Evolutionary conservation across 768 basidiomycete species (phyloP).

Genomic region (Neoboletus subvelutipes): DNA sequence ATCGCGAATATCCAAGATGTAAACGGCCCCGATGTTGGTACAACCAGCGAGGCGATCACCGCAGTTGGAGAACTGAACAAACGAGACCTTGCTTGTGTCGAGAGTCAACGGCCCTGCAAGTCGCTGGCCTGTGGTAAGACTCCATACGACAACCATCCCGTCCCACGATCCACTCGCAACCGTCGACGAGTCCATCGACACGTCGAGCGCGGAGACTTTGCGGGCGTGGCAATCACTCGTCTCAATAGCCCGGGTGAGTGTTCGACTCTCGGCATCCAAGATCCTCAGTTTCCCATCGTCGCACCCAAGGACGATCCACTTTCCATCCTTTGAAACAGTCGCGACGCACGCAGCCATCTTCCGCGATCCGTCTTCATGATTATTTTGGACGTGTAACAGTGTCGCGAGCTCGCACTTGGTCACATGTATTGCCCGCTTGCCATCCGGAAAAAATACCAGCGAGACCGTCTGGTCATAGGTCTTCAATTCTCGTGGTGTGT

Average conservation of each 20-base stretch:
- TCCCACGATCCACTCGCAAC: conserved; percentile 5
- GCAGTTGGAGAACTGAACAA: not conserved
- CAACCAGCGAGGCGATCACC: not conserved
- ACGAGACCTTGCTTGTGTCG: not conserved
- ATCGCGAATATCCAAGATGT: not conserved
- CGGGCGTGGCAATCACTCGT: not conserved
- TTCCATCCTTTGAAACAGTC: conserved; percentile 2
- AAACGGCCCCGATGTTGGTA: not conserved
- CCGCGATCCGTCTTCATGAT: not conserved
- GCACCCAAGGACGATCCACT: conserved; percentile 3
- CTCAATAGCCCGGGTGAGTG: not conserved
- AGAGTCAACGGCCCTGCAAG: not conserved
- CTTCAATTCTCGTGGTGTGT: not conserved
- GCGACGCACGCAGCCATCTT: not conserved
- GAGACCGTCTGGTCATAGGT: not conserved
- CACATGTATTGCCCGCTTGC: conserved; percentile 1
- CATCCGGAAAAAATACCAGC: conserved; percentile 4
- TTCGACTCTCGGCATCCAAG: not conserved
- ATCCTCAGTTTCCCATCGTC: conserved; percentile 1
- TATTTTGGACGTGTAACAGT: not conserved
- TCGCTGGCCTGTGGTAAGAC: not conserved
- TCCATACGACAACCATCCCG: conserved; percentile 6
- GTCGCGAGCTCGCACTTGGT: not conserved
- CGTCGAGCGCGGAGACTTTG: conserved; percentile 3
- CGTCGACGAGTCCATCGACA: not conserved